Evolutionary conservation across 2,329 filamentous ascomycete genomes (phyloP).

Genomic region (Seiridium cupressi): DNA sequence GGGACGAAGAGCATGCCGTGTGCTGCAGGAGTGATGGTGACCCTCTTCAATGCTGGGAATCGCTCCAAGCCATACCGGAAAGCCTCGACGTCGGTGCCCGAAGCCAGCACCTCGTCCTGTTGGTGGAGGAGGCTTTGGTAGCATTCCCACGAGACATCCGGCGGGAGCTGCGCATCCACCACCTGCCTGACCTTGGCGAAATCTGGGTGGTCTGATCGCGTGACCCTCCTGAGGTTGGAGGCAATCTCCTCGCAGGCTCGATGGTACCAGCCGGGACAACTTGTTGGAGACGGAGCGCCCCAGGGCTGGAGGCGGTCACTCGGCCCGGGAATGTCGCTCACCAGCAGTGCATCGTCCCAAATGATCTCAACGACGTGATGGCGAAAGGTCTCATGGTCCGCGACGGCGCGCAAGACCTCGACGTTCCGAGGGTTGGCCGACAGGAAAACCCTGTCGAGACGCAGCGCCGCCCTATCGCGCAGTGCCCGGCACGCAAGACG

Average conservation of each 20-base stretch:
- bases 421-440: conserved; percentile 38
- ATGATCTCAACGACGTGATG: conserved; percentile 34
- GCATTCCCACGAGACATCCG: conserved; percentile 16
- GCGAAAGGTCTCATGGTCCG: conserved; percentile 31
- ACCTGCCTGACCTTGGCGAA: background rate
- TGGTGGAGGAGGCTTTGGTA: conserved; percentile 31
- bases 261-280: too few species aligned
- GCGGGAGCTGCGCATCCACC: background rate
- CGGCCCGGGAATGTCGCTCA: background rate
- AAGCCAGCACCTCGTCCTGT: conserved; percentile 27
- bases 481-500: conserved; percentile 21
- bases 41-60: conserved; percentile 32
- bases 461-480: conserved; percentile 15
- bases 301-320: too few species aligned
- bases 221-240: too few species aligned
- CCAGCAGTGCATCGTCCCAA: conserved; percentile 31
- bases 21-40: conserved; percentile 37
- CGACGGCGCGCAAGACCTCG: conserved; percentile 31
- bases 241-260: too few species aligned
- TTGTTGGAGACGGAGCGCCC: too few species aligned
- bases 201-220: too few species aligned
- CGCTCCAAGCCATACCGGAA: conserved; percentile 29
- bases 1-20: conserved; percentile 34
- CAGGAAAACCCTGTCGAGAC: conserved; percentile 35
- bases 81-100: conserved; percentile 24